Evolutionary conservation across 768 basidiomycete species (phyloP).

Genomic region (Suillus placidus): DNA sequence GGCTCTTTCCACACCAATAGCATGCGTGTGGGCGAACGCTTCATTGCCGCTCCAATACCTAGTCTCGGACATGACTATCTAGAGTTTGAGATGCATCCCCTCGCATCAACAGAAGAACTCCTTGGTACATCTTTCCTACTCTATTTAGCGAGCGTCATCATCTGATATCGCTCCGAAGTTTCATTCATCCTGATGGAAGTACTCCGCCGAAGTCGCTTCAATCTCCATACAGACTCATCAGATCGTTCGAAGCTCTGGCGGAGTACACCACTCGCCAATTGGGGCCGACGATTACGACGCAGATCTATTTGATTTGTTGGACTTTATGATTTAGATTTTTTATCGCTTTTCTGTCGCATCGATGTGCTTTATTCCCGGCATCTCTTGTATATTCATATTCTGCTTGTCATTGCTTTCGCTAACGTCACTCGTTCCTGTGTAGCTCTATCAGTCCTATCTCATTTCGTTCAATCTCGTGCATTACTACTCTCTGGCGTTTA

Average conservation of each 20-base stretch:
- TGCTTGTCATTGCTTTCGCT: slow-evolving; percentile 4
- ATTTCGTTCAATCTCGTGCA: slow-evolving; percentile 6
- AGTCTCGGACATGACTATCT: slow-evolving; percentile 59
- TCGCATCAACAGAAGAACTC: slow-evolving; percentile 53
- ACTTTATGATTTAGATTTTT: neutral
- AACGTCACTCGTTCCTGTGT: slow-evolving; percentile 9
- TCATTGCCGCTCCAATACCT: slow-evolving; percentile 54
- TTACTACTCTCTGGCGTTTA: neutral
- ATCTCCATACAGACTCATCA: slow-evolving; percentile 49
- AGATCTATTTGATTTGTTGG: slow-evolving; percentile 21
- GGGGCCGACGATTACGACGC: slow-evolving; percentile 37
- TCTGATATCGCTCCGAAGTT: slow-evolving; percentile 35
- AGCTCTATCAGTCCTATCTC: slow-evolving; percentile 6
- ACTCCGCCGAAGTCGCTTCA: slow-evolving; percentile 60
- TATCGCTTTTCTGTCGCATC: neutral
- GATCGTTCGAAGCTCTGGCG: slow-evolving; percentile 54
- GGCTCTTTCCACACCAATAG: slow-evolving; percentile 55
- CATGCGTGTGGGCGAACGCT: slow-evolving; percentile 45
- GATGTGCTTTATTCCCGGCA: slow-evolving; percentile 11
- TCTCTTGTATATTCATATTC: neutral
- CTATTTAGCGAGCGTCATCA: neutral
- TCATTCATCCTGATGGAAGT: slow-evolving; percentile 70
- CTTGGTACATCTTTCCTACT: slow-evolving; percentile 39
- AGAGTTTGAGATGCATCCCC: slow-evolving; percentile 54
- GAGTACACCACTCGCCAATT: slow-evolving; percentile 26